Percentiles rank a stretch among this genome's conserved stretches.
These are phyloP conservation scores for Miscanthus sacchariflorus DNA, from an alignment of 202 grass and related monocot species.

Conservation along the genomic window DNA sequence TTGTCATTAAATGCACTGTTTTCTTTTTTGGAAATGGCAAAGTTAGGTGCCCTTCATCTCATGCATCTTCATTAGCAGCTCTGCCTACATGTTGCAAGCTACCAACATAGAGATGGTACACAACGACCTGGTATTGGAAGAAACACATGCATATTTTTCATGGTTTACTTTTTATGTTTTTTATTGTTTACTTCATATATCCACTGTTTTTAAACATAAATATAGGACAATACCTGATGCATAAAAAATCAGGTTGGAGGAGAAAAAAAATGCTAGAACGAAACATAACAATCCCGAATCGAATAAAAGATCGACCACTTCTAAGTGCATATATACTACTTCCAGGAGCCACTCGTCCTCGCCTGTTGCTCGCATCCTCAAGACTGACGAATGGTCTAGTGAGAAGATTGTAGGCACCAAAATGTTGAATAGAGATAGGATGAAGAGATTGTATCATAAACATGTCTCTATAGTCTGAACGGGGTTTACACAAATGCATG, in stretches of 20 bases:
- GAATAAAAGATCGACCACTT: neutral
- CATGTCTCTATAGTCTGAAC: neutral
- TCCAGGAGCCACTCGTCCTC: neutral
- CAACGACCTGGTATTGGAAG: neutral
- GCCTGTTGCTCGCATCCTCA: neutral
- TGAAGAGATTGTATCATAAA: neutral
- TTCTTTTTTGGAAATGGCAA: neutral
- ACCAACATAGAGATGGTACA: neutral
- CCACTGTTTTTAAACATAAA: neutral
- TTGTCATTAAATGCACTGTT: neutral
- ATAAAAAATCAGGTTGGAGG: neutral
- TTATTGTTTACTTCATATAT: neutral
- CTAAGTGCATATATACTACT: constrained; percentile 17
- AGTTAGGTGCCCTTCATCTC: neutral
- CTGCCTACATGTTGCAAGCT: neutral
- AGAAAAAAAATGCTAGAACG: neutral
- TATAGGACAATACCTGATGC: neutral
- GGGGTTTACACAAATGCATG: neutral
- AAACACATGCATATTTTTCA: neutral
- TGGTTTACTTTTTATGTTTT: neutral
- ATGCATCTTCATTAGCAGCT: neutral
- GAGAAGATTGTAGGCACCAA: neutral
- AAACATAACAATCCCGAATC: neutral
- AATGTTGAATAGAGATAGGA: neutral
- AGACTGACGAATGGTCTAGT: neutral